Evolutionary conservation across 768 basidiomycete genomes (phyloP).

Genomic region (Mycena indigotica): DNA sequence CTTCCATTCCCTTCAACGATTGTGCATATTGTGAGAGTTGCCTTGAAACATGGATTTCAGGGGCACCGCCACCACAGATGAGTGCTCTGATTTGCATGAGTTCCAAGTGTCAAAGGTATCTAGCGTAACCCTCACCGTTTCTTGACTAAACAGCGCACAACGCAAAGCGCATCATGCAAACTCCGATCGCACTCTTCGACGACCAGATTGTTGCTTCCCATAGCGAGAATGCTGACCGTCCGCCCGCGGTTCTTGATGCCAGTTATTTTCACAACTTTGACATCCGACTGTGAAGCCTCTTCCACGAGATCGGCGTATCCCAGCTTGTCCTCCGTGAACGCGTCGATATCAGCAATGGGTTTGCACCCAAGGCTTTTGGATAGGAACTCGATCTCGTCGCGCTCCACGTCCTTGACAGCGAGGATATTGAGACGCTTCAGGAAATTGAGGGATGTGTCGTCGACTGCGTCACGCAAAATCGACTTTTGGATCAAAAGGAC

Average conservation of each 20-base stretch:
- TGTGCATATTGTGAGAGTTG: constrained; percentile 88
- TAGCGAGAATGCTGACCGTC: constrained; percentile 94
- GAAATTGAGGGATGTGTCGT: constrained; percentile 96
- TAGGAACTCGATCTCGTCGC: constrained; percentile 98
- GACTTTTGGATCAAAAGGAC: constrained; percentile 99
- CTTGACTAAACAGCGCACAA: constrained; percentile 97
- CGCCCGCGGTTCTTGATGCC: constrained; percentile 93
- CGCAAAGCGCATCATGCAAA: constrained; percentile 98
- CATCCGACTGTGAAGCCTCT: constrained; percentile 77
- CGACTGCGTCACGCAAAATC: constrained; percentile 98
- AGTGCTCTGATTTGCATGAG: constrained; percentile 74
- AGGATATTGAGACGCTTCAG: constrained; percentile 96
- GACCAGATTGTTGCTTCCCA: constrained; percentile 89
- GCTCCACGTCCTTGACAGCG: constrained; percentile 95
- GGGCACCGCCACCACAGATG: constrained; percentile 95
- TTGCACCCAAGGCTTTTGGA: constrained; percentile 94
- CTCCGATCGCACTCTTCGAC: constrained; percentile 97
- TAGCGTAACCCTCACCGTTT: constrained; percentile 73
- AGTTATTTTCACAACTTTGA: constrained; percentile 91
- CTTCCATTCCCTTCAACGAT: constrained; percentile 95
- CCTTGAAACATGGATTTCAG: constrained; percentile 96
- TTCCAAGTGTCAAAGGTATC: not conserved
- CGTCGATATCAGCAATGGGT: constrained; percentile 96
- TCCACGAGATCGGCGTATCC: constrained; percentile 96
- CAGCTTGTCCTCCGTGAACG: constrained; percentile 96